phyloP scores from a whole-genome alignment of 2,329 filamentous ascomycete species.

The Phaeosphaeriaceae sp. region DNA sequence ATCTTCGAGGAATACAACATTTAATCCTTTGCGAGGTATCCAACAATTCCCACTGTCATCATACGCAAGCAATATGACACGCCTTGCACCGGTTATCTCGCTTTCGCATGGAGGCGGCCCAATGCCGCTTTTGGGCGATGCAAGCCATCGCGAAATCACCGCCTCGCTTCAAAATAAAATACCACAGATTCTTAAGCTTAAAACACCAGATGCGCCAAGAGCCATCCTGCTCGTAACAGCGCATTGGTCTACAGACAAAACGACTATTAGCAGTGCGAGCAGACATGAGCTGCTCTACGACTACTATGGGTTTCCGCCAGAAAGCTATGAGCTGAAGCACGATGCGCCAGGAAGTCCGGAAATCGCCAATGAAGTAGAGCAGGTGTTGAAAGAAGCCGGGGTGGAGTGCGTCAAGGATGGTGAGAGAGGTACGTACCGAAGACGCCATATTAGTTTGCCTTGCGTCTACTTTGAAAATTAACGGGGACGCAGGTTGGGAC shows the following conservation, averaged over 20 bases:
- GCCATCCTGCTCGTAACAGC: constrained; percentile 65
- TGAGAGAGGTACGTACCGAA: constrained; percentile 35
- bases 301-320: constrained; percentile 65
- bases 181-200: constrained; percentile 62
- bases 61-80: constrained; percentile 36
- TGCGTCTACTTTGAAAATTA: background rate
- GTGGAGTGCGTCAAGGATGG: constrained; percentile 45
- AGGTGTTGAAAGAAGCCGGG: constrained; percentile 56
- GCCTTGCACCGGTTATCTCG: constrained; percentile 47
- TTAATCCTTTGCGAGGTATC: constrained; percentile 31
- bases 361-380: constrained; percentile 58
- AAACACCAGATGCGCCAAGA: constrained; percentile 56
- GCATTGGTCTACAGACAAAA: constrained; percentile 60
- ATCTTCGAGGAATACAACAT: constrained; percentile 22
- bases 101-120: constrained; percentile 57
- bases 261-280: constrained; percentile 59
- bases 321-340: constrained; percentile 63
- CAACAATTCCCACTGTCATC: constrained; percentile 36
- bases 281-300: constrained; percentile 62
- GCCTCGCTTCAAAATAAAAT: constrained; percentile 61
- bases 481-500: constrained; percentile 57
- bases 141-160: constrained; percentile 58
- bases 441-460: background rate
- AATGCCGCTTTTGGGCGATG: constrained; percentile 64
- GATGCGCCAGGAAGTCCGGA: constrained; percentile 62